These are phyloP conservation scores for Psilocybe tampanensis DNA, from an alignment of 768 basidiomycete genomes.

Conservation along the genomic window DNA sequence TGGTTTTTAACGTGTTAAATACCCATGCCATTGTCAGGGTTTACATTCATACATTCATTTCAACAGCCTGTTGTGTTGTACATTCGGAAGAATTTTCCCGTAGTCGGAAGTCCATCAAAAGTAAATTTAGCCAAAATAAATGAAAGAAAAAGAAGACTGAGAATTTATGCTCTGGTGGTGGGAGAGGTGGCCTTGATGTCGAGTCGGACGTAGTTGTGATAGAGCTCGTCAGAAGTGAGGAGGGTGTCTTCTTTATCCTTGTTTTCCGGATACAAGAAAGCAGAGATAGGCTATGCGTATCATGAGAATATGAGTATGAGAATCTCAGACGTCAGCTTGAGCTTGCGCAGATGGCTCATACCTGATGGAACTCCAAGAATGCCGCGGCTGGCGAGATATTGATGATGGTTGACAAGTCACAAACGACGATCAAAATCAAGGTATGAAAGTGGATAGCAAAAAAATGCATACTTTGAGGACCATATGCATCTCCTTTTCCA, in stretches of 20 bases:
- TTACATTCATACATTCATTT: neutral
- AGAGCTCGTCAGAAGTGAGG: constrained; percentile 69
- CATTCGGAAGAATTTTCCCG: neutral
- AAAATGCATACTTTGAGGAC: constrained; percentile 49
- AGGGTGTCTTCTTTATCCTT: constrained; percentile 65
- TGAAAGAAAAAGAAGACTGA: neutral
- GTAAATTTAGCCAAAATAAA: no score
- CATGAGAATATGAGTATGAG: neutral
- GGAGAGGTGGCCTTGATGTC: constrained; percentile 38
- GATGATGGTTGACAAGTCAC: neutral
- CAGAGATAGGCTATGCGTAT: constrained; percentile 53
- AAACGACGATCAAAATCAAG: neutral
- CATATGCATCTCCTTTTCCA: constrained; percentile 60
- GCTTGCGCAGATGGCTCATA: constrained; percentile 20
- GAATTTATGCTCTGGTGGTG: neutral
- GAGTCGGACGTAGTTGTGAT: constrained; percentile 69
- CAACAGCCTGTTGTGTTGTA: neutral
- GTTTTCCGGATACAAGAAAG: constrained; percentile 62
- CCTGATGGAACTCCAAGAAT: constrained; percentile 73
- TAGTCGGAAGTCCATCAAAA: neutral
- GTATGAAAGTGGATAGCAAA: neutral
- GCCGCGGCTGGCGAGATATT: constrained; percentile 47
- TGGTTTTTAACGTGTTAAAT: neutral
- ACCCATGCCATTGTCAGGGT: neutral
- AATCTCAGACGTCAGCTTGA: constrained; percentile 9